Evolutionary conservation across 1,284 basidiomycete genomes (phyloP), one percentile per base, ranked within the genome.

Genomic region (Vanrija humicola): DNA sequence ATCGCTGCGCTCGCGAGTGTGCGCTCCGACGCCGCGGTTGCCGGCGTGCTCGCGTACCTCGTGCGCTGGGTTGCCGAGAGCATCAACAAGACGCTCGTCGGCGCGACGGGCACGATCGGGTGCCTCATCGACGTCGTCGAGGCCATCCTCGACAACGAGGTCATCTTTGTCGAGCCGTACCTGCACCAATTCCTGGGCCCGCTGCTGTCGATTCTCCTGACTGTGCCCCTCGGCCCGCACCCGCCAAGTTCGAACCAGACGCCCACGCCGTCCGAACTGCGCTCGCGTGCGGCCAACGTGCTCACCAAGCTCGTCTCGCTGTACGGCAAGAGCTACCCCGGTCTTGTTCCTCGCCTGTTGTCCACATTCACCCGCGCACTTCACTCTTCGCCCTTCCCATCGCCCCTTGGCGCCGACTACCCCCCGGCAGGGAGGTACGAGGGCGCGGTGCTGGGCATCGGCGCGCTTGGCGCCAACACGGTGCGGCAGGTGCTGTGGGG

Each of bases 81-180:
- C 38, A 87, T 90, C 9, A 84, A 88, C n/a, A 81, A 69, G 60
- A 74, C 65, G 28, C 59, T 69, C 44, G 67, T 61, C 66, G 73
- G 64, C 79, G 84, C 60, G 76, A 79, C 50, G 84, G 90, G 63
- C 75, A 78, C 58, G 83, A 88, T 95, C 3, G 87, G 88, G 62
- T 85, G 90, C 28, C 78, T 90, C 56, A 78, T 96, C 58, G 88
- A 92, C 61, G 88, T 89, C 16, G 84, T 91, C 45, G 82, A 86
- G 57, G 87, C 90, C 0, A 79, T 95, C 38, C 77, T 94, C 43
- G 86, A 88, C 63, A 98, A 94, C 72, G 81, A 81, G 50, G 88
- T 86, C 3, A 78, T 98, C n/a, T 97, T 95, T 68, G 85, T 98
- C 26, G 95, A 98, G 76, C 95, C 94, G 45, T 98, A 96, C 89